Conservation (phyloP, 257 asterid species). For the Scutellaria minor region DNA sequence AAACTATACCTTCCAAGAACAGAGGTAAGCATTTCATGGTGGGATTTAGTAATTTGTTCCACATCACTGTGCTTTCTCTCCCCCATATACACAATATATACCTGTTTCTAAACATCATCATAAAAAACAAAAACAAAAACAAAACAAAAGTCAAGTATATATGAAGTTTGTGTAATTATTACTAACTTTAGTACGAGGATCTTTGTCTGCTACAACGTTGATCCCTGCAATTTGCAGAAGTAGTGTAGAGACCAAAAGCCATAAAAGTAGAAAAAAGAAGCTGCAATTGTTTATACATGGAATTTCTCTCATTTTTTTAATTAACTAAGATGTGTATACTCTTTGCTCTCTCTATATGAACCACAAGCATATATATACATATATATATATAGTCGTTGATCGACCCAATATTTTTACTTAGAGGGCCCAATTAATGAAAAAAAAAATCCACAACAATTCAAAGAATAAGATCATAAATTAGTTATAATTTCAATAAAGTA, state of each 20-base stretch:
- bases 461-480: too few species aligned
- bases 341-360: neutral
- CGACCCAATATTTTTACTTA: too few species aligned
- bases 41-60: conserved; percentile 38
- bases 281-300: neutral
- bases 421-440: too few species aligned
- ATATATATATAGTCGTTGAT: too few species aligned
- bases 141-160: neutral
- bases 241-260: conserved; percentile 1
- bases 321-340: neutral
- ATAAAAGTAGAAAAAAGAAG: neutral
- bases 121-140: neutral
- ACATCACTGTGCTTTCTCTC: conserved; percentile 39
- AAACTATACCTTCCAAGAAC: conserved; percentile 46
- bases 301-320: neutral
- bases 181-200: conserved; percentile 15
- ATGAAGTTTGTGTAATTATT: neutral
- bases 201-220: neutral
- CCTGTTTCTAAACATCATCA: conserved; percentile 7
- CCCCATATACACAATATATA: conserved; percentile 48
- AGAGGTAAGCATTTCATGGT: conserved; percentile 47
- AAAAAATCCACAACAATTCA: too few species aligned
- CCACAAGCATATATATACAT: too few species aligned
- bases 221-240: conserved; percentile 10
- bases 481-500: too few species aligned